Evolutionary conservation across 805 yeast genomes (phyloP).

Genomic region (Kluyveromyces dobzhanskii): DNA sequence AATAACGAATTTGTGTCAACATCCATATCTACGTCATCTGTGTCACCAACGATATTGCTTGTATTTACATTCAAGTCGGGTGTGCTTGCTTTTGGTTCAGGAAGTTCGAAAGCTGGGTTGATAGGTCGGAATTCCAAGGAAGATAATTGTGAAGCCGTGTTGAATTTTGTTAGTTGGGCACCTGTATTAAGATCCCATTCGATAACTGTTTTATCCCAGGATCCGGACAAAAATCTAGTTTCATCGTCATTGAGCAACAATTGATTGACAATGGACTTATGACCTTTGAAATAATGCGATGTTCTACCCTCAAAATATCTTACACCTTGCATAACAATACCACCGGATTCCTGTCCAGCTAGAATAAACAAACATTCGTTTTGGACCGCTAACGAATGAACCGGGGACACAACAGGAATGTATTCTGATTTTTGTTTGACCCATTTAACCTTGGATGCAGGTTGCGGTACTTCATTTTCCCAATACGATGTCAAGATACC

Average conservation of each 20-base stretch:
- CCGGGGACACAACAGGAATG: slow-evolving; percentile 68
- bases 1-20: slow-evolving; percentile 47
- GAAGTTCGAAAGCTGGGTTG: slow-evolving; percentile 38
- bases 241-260: slow-evolving; percentile 56
- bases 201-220: slow-evolving; percentile 78
- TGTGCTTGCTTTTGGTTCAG: slow-evolving; percentile 13
- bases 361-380: slow-evolving; percentile 76
- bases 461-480: slow-evolving; percentile 91
- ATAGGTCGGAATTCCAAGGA: slow-evolving; percentile 62
- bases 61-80: slow-evolving; percentile 28
- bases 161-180: slow-evolving; percentile 35
- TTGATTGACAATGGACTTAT: slow-evolving; percentile 68
- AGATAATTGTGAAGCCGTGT: slow-evolving; percentile 70
- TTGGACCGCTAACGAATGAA: slow-evolving; percentile 79
- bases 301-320: slow-evolving; percentile 76
- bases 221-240: slow-evolving; percentile 62
- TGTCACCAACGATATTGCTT: background rate
- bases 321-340: slow-evolving; percentile 75
- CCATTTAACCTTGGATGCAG: slow-evolving; percentile 31
- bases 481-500: slow-evolving; percentile 82
- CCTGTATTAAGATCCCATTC: slow-evolving; percentile 88
- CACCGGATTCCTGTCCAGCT: slow-evolving; percentile 78
- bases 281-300: slow-evolving; percentile 66
- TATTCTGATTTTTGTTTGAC: slow-evolving; percentile 31
- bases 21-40: slow-evolving; percentile 8